These are phyloP conservation scores for Dissophora globulifera DNA, from an alignment of 192 early-diverging fungal species.

Conservation along the genomic window DNA sequence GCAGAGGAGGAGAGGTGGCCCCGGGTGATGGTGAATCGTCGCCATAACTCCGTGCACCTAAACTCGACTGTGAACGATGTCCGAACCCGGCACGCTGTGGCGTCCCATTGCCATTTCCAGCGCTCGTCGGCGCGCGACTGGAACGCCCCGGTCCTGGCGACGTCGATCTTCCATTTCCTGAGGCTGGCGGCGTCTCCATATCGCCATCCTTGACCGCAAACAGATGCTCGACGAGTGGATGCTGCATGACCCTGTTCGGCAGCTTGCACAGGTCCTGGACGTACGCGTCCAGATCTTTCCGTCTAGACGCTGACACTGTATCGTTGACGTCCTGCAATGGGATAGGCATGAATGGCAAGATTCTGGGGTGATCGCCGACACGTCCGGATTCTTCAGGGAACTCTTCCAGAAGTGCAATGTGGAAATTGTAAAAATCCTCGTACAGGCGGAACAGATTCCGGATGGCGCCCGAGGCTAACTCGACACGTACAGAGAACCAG, in stretches of 20 bases:
- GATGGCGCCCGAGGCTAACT: constrained; percentile 62
- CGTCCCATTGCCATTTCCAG: too few relatives aligned
- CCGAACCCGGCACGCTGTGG: background rate
- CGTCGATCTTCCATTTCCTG: background rate
- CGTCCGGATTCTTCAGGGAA: constrained; percentile 76
- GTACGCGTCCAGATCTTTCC: constrained; percentile 74
- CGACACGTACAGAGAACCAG: constrained; percentile 74
- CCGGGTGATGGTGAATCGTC: constrained; percentile 14
- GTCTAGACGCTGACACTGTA: constrained; percentile 71
- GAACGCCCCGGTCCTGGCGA: constrained; percentile 19
- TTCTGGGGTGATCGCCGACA: constrained; percentile 58
- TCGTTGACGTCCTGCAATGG: constrained; percentile 73
- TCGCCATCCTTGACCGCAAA: constrained; percentile 69
- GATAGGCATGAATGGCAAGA: constrained; percentile 75
- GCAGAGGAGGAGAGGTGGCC: constrained; percentile 14
- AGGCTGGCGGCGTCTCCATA: constrained; percentile 61
- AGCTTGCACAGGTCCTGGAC: constrained; percentile 69
- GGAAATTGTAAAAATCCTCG: constrained; percentile 84
- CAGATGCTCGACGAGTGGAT: constrained; percentile 58
- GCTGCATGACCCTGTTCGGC: constrained; percentile 66
- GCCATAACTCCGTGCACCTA: constrained; percentile 11
- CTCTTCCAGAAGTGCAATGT: constrained; percentile 73
- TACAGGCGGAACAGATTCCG: constrained; percentile 78
- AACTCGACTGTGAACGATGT: background rate
- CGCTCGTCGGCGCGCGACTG: constrained; percentile 29